A percentile compares a stretch with the other conserved stretches of the same genome.
phyloP scores from a whole-genome alignment of 2,329 filamentous ascomycete genomes.

The Venturia pyrina region DNA sequence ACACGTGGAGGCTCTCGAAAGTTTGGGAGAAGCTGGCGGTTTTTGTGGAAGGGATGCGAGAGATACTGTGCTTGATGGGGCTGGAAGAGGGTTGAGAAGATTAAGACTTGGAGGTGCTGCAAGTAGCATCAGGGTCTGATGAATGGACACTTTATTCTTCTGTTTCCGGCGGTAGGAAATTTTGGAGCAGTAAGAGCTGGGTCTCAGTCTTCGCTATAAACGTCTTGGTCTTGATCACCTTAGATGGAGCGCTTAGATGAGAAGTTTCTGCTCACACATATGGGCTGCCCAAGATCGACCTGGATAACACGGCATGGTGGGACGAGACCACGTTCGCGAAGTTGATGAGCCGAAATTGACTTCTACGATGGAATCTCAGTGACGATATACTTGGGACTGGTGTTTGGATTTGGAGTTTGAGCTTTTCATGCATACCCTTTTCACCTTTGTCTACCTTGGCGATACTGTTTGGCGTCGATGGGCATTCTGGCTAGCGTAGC shows the following conservation, averaged over 20 bases:
- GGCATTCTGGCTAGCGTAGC: not conserved
- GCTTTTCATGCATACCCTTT: not conserved
- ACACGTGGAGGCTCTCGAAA: constrained; percentile 34
- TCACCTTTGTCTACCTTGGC: not conserved
- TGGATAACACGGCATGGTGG: not conserved
- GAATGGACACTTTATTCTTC: not conserved
- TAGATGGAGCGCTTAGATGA: not conserved
- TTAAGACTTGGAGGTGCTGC: constrained; percentile 5
- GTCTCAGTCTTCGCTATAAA: not conserved
- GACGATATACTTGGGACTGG: not conserved
- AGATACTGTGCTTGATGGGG: constrained; percentile 5
- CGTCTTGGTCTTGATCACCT: not conserved
- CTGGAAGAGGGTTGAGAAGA: constrained; percentile 7
- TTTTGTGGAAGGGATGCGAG: constrained; percentile 2
- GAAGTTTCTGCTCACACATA: not conserved
- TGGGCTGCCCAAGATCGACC: not conserved
- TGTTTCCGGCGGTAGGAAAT: not conserved
- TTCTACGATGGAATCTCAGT: not conserved
- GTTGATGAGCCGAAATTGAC: not conserved
- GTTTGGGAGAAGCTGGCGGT: not conserved
- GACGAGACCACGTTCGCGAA: not conserved
- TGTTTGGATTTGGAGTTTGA: not conserved
- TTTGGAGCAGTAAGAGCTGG: not conserved
- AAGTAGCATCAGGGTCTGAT: constrained; percentile 1
- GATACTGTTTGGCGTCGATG: not conserved